Evolutionary conservation across 331 rosid species (phyloP).

Genomic region (Malus hybrid): DNA sequence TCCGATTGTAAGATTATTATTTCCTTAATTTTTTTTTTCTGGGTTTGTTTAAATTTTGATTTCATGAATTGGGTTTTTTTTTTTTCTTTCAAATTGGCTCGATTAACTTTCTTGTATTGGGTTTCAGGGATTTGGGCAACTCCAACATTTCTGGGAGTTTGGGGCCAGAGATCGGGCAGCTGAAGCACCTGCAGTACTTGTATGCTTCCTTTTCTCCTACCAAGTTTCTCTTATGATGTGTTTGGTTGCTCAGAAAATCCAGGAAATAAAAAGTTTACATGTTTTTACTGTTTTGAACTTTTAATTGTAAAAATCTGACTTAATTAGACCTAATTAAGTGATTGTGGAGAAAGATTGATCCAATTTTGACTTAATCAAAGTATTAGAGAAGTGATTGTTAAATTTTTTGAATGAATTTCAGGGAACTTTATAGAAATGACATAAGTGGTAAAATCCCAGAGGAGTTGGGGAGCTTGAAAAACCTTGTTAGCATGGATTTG

Average conservation of each 20-base stretch:
- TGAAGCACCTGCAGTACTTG: slow-evolving; percentile 77
- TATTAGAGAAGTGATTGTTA: not conserved
- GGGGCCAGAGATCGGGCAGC: slow-evolving; percentile 81
- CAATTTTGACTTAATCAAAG: not conserved
- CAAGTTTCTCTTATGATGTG: not conserved
- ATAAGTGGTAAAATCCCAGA: slow-evolving; percentile 65
- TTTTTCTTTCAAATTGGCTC: not conserved
- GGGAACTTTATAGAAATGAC: slow-evolving; percentile 85
- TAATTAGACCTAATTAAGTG: not conserved
- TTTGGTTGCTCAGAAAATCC: slow-evolving; percentile 4
- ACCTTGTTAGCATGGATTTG: slow-evolving; percentile 83
- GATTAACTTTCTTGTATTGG: slow-evolving; percentile 7
- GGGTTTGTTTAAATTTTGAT: not conserved
- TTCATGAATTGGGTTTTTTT: not conserved
- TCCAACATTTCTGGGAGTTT: slow-evolving; percentile 76
- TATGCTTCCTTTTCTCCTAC: slow-evolving; percentile 23
- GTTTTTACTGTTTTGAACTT: not conserved
- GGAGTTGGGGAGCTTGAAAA: slow-evolving; percentile 66
- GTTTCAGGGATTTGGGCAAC: slow-evolving; percentile 92
- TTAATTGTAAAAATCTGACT: not conserved
- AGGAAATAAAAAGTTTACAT: not conserved
- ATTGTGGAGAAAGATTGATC: not conserved
- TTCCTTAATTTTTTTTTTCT: not conserved
- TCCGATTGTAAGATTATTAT: slow-evolving; percentile 59
- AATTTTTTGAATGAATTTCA: slow-evolving; percentile 26